Base-by-base conservation (phyloP, 805 yeast genomes). In the Jamesozyma gamospora region DNA sequence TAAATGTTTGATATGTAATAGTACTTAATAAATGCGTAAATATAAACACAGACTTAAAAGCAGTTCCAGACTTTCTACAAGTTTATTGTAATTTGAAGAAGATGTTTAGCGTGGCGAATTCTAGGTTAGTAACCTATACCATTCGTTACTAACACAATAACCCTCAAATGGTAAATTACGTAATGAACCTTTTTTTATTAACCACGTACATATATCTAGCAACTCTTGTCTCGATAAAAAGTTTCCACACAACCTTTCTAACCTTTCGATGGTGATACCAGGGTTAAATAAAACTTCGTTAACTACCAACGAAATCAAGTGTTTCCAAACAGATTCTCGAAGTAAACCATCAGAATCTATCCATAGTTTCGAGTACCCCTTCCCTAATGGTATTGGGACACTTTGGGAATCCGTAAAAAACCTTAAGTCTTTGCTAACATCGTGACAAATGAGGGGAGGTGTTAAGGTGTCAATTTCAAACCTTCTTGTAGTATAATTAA, bases 401-500 rank as follows among this genome's bases (percentile, higher is more conserved):
- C 35, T 45, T 38, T 5, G 41, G 18, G 15, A 36, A 21, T 18
- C 36, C 28, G 35, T 40, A 12, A 18, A 52, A 11, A 39, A 15
- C 40, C 24, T 21, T 25, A 15, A 43, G 36, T n/a, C 41, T 32
- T 16, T 36, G 13, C 15, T 30, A 15, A 36, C 44, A 34, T 30
- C 47, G 10, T 34, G 15, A 18, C 38, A 26, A 77, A 75, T 53
- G 75, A 94, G 54, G 77, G 80, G 51, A 72, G 85, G 36, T 74
- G 70, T 55, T 69, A 78, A 32, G 70, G 59, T 46, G n/a, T 48
- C 75, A 46, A 79, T 74, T 44, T 84, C 94, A 31, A 83, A 72
- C 15, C 75, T 66, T 45, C 95, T 71, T 1, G 95, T 82, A 30
- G 80, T 81, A 54, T 87, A 88, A 11, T 84, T 79, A 28, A 70